Base-by-base conservation (phyloP, 805 yeast species). In the Starmerella cellae region DNA sequence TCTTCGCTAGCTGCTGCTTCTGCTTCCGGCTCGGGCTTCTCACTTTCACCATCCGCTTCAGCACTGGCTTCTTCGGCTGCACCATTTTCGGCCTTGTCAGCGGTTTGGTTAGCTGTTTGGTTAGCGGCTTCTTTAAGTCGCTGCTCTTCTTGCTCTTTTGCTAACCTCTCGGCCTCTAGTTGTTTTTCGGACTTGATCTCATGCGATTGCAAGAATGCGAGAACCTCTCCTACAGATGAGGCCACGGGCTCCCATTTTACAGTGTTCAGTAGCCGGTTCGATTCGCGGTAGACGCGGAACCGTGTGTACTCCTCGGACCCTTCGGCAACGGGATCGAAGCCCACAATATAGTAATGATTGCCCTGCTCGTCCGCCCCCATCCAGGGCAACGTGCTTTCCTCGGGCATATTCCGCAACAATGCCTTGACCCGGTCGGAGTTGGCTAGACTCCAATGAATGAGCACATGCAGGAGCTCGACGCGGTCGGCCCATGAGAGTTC, bases 211-310 rank as follows among this genome's bases (percentile, higher is more conserved):
- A 49, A 34, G 20, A 61, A 48, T 11, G 20, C 35, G 27, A 44
- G 39, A 5, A 61, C 45, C 41, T 59, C 61, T 5, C 44, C 49
- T 9, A 44, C 45, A 16, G 41, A 38, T 19, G 55, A 43, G 8
- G 66, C 65, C 5, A 63, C 56, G 2, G 62, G 51, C 27, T 48
- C 45, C 67, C 67, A 63, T 35, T 49, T 49, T 16, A 59, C 63
- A 5, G 48, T 43, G 13, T 53, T 39, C 31, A 59, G 46, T 18
- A 52, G 49, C 14, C 63, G 58, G 46, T 57, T 57, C 4, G 62
- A 49, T 44, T 60, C 58, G 5, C 52, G 39, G 46, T 57, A 62
- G 3, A 63, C 45, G 6, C 66, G 42, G 48, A 61, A 60, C 30
- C 55, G 54, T 8, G 64, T 57, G 22, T 55, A 60, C 37, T 56